Conservation (phyloP, 192 early-diverging fungal species). For the Linderina pennispora region DNA sequence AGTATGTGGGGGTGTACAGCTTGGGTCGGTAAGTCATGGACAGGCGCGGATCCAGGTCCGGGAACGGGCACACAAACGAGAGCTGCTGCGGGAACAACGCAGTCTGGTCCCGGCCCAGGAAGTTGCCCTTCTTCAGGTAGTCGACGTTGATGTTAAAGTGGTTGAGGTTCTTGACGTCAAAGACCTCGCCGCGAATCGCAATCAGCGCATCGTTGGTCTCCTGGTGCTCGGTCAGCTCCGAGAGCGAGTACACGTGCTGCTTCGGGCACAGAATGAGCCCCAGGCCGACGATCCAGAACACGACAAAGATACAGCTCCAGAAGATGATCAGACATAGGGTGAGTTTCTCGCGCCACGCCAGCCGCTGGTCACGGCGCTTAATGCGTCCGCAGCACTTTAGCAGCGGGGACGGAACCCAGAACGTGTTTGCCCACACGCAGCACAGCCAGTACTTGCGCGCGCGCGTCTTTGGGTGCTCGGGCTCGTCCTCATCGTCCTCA, state of each 20-base stretch:
- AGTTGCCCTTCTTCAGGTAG: conserved; percentile 47
- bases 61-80: conserved; percentile 52
- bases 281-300: conserved; percentile 80
- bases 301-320: conserved; percentile 66
- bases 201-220: conserved; percentile 54
- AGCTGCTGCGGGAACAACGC: conserved; percentile 64
- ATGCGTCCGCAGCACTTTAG: conserved; percentile 70
- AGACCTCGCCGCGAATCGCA: conserved; percentile 76
- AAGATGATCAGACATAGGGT: conserved; percentile 84
- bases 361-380: conserved; percentile 69
- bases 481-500: conserved; percentile 45
- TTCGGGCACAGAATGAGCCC: conserved; percentile 71
- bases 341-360: conserved; percentile 98
- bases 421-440: conserved; percentile 41
- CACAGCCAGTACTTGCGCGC: conserved; percentile 40
- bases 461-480: conserved; percentile 51
- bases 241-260: conserved; percentile 64
- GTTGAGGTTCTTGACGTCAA: conserved; percentile 63
- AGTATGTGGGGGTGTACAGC: conserved; percentile 53
- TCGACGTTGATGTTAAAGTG: conserved; percentile 47
- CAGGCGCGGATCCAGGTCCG: conserved; percentile 48
- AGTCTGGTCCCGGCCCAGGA: conserved; percentile 61
- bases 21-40: conserved; percentile 46
- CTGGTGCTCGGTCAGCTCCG: conserved; percentile 56
- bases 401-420: conserved; percentile 64